Percentiles rank a stretch among this genome's conserved stretches.
Conservation (phyloP, 169 alveolate genomes). For the Cardiosporidium cionae region DNA sequence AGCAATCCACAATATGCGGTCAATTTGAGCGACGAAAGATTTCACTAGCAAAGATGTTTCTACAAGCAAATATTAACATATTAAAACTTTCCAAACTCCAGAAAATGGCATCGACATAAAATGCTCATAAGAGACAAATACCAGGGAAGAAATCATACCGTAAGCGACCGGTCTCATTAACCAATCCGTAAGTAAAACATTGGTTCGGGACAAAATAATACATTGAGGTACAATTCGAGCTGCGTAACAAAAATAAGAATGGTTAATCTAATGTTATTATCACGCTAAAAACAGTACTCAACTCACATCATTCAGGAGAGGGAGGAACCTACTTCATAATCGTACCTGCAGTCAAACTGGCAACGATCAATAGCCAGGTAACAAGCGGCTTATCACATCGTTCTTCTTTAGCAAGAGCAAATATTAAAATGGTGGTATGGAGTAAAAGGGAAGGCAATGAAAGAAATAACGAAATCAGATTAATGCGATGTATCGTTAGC, state of each 20-base stretch:
- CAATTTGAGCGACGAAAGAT: neutral
- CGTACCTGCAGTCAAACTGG: neutral
- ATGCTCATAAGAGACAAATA: too few species aligned
- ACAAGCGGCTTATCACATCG: neutral
- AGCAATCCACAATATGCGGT: neutral
- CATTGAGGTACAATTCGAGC: neutral
- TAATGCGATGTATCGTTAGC: neutral
- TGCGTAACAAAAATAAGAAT: too few species aligned
- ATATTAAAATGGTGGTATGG: neutral
- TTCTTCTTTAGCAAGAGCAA: neutral
- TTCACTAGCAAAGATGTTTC: neutral
- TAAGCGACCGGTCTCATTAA: neutral
- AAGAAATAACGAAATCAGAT: neutral
- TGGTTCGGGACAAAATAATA: neutral
- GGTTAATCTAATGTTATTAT: too few species aligned
- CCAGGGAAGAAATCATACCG: too few species aligned
- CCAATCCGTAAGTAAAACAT: neutral
- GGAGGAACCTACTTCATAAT: too few species aligned
- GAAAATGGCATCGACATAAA: too few species aligned
- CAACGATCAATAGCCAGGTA: neutral
- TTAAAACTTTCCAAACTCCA: too few species aligned
- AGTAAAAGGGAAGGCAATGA: neutral
- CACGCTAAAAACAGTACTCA: too few species aligned
- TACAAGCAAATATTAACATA: too few species aligned
- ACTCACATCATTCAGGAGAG: too few species aligned